Conservation (phyloP, 305 asterid species). For the Petunia hybrid region DNA sequence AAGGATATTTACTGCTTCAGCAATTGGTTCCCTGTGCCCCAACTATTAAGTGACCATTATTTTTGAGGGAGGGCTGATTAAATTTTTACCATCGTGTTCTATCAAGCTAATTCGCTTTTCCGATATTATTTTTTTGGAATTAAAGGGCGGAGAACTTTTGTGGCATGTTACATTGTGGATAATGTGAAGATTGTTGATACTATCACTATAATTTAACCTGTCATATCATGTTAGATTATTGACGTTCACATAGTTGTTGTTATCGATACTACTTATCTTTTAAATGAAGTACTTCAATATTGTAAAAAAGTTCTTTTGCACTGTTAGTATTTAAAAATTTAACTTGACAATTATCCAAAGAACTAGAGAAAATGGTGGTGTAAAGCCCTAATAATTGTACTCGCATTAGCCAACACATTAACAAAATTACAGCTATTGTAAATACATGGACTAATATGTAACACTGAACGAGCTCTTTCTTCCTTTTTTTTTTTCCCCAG, state of each 20-base stretch:
- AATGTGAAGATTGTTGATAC: background rate
- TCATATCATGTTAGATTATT: background rate
- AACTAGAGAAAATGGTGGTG: background rate
- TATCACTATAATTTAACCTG: background rate
- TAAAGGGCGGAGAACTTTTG: too few relatives aligned
- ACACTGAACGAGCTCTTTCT: background rate
- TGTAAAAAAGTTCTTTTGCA: background rate
- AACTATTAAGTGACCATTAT: background rate
- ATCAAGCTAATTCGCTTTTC: background rate
- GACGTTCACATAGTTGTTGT: too few relatives aligned
- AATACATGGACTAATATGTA: background rate
- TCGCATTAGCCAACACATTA: background rate
- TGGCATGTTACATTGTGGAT: too few relatives aligned
- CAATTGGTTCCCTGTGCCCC: background rate
- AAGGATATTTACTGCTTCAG: background rate
- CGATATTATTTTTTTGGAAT: background rate
- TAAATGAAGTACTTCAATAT: too few relatives aligned
- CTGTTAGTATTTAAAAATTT: background rate
- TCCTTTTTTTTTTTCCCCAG: background rate
- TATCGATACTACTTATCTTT: too few relatives aligned
- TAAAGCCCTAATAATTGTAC: constrained; percentile 8
- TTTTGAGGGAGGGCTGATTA: background rate
- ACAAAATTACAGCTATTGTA: constrained; percentile 20
- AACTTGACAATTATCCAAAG: background rate
- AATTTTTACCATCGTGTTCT: background rate